Evolutionary conservation across 106 monocot species (phyloP).

Genomic region (Allium sativum): DNA sequence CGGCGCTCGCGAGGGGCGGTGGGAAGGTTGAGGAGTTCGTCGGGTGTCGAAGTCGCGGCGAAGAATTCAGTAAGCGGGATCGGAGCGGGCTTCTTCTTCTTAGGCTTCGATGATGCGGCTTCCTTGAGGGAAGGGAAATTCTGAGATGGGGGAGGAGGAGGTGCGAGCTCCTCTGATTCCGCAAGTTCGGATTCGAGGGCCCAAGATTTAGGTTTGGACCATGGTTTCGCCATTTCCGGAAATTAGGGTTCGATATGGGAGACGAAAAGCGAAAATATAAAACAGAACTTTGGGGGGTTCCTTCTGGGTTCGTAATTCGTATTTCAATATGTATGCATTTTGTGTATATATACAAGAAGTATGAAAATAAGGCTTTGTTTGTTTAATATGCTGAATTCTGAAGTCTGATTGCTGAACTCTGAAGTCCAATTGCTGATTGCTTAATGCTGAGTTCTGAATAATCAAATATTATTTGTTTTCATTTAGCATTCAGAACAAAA

Average conservation of each 20-base stretch:
- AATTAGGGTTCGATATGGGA: not conserved
- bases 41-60: conserved; percentile 36
- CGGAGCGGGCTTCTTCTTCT: conserved; percentile 72
- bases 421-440: too few relatives aligned
- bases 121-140: conserved; percentile 81
- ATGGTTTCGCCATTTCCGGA: conserved; percentile 45
- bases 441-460: too few relatives aligned
- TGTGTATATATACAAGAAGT: too few relatives aligned
- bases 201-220: conserved; percentile 71
- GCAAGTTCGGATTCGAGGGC: conserved; percentile 88
- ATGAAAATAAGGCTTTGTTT: too few relatives aligned
- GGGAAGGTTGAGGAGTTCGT: conserved; percentile 67
- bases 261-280: not conserved
- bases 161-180: conserved; percentile 50
- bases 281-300: too few relatives aligned
- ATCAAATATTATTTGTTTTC: too few relatives aligned
- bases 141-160: conserved; percentile 5
- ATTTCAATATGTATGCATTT: too few relatives aligned
- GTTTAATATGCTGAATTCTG: too few relatives aligned
- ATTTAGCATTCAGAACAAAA: too few relatives aligned
- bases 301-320: too few relatives aligned
- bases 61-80: conserved; percentile 60
- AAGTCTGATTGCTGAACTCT: too few relatives aligned
- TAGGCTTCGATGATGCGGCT: conserved; percentile 40
- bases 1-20: conserved; percentile 73